phyloP scores from a whole-genome alignment of 2,329 filamentous ascomycete genomes.

The Myrmaecium sp. region DNA sequence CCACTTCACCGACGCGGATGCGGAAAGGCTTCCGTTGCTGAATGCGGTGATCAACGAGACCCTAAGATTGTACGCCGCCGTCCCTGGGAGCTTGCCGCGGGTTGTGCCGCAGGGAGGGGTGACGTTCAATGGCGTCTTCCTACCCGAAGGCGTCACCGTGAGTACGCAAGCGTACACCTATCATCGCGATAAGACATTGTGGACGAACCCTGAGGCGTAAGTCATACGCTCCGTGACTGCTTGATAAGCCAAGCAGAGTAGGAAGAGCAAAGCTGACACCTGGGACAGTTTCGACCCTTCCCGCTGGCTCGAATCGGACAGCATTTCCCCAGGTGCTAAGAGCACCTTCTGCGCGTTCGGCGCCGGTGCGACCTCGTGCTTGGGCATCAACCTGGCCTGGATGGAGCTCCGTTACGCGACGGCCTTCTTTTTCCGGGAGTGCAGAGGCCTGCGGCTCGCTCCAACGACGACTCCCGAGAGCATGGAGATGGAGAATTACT shows the following conservation, averaged over 20 bases:
- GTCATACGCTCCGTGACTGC: background rate
- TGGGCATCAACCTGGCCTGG: slow-evolving; percentile 50
- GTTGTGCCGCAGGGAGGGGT: slow-evolving; percentile 17
- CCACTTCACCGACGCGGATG: slow-evolving; percentile 9
- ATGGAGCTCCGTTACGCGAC: slow-evolving; percentile 38
- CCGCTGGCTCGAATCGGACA: slow-evolving; percentile 14
- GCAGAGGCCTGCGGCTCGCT: slow-evolving; percentile 14
- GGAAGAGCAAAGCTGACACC: background rate
- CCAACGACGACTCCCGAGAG: slow-evolving; percentile 17
- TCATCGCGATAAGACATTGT: slow-evolving; percentile 15
- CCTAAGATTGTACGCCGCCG: slow-evolving; percentile 19
- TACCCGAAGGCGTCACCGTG: slow-evolving; percentile 19
- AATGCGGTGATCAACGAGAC: slow-evolving; percentile 23
- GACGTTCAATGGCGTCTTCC: slow-evolving; percentile 17
- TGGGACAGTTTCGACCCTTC: slow-evolving; percentile 15
- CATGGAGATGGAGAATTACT: slow-evolving; percentile 28
- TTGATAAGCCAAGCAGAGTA: background rate
- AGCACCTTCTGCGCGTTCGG: slow-evolving; percentile 52
- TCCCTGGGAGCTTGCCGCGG: slow-evolving; percentile 18
- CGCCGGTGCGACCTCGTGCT: slow-evolving; percentile 49
- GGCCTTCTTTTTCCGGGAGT: slow-evolving; percentile 35
- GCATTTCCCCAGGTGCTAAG: slow-evolving; percentile 17
- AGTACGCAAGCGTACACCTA: slow-evolving; percentile 22
- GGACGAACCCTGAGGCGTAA: slow-evolving; percentile 7
- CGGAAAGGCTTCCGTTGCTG: slow-evolving; percentile 15